These are phyloP conservation scores for Bipolaris bicolor DNA, from an alignment of 2,329 filamentous ascomycete species.

Conservation along the genomic window DNA sequence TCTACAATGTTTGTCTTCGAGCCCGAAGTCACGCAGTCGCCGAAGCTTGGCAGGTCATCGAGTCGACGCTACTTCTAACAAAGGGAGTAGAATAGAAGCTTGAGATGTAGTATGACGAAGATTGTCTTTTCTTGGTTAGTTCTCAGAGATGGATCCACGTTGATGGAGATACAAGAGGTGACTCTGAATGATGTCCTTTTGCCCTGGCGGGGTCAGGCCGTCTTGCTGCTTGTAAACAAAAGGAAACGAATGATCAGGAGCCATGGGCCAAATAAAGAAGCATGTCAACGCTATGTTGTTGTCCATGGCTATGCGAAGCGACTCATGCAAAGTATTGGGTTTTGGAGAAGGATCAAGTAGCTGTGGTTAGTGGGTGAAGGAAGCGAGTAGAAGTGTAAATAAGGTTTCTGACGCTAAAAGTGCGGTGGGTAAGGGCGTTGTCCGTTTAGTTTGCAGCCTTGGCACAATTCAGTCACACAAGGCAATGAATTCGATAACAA, in stretches of 20 bases:
- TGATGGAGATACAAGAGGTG: neutral
- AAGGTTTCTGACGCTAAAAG: slow-evolving; percentile 24
- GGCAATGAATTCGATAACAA: neutral
- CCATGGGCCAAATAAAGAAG: neutral
- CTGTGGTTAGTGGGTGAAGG: slow-evolving; percentile 1
- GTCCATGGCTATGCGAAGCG: neutral
- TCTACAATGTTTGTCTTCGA: neutral
- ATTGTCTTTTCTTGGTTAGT: neutral
- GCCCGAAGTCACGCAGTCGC: neutral
- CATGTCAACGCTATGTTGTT: neutral
- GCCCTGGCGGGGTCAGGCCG: neutral
- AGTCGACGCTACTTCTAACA: neutral
- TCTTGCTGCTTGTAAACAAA: neutral
- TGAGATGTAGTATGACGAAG: neutral
- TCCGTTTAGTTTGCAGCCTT: slow-evolving; percentile 15
- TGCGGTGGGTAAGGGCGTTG: slow-evolving; percentile 7
- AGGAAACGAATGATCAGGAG: neutral
- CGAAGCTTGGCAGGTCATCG: neutral
- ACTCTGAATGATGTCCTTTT: neutral
- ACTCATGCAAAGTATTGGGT: neutral
- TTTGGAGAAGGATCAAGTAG: slow-evolving; percentile 1
- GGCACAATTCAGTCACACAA: slow-evolving; percentile 11
- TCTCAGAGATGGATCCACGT: neutral
- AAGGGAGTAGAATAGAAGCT: neutral
- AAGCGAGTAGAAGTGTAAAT: slow-evolving; percentile 20